Percentiles rank a stretch among this genome's conserved stretches.
Conservation (phyloP, 2,329 filamentous ascomycete genomes). For the Ploettnerulaceae sp. region DNA sequence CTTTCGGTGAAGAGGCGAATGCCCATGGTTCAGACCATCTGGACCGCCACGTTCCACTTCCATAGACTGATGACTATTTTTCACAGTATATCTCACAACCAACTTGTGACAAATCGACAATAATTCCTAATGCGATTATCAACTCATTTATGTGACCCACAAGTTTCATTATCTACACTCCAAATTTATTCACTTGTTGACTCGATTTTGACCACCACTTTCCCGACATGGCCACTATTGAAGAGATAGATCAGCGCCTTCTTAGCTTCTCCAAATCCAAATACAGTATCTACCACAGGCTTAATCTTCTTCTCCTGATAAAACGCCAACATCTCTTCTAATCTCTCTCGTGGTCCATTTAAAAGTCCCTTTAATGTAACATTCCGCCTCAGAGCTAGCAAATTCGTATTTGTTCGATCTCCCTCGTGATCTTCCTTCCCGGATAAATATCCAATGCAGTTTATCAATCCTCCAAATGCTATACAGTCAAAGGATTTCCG, state of each 20-base stretch:
- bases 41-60: too few species aligned
- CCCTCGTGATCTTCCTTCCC: conserved; percentile 51
- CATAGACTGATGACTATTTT: too few species aligned
- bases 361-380: conserved; percentile 51
- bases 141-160: too few species aligned
- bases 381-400: conserved; percentile 41
- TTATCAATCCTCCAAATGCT: conserved; percentile 51
- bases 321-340: conserved; percentile 50
- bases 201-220: conserved; percentile 35
- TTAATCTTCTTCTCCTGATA: conserved; percentile 42
- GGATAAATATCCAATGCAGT: conserved; percentile 46
- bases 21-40: too few species aligned
- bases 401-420: conserved; percentile 55
- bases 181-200: too few species aligned
- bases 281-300: conserved; percentile 46
- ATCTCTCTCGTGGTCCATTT: conserved; percentile 53
- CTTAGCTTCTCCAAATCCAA: conserved; percentile 42
- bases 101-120: too few species aligned
- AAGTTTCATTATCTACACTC: too few species aligned
- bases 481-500: conserved; percentile 48
- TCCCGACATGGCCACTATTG: conserved; percentile 45
- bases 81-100: too few species aligned
- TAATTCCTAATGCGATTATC: too few species aligned
- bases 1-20: too few species aligned
- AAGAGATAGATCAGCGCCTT: conserved; percentile 45